Base-by-base conservation (phyloP, 805 yeast genomes). In the Gaillardinia entomophila region DNA sequence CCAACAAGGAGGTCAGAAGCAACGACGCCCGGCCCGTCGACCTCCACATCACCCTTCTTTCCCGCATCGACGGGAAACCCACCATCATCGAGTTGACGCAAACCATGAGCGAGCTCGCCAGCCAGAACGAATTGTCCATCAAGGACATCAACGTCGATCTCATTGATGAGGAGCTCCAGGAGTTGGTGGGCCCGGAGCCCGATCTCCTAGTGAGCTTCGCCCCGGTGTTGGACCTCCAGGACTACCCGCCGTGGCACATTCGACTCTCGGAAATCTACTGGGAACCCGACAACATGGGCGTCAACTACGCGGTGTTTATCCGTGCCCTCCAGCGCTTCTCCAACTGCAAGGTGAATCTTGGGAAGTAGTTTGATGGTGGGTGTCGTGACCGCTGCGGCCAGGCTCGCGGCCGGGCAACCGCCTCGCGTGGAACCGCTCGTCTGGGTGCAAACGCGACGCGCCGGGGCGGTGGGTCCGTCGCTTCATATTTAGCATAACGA, bases 171-270 rank as follows among this genome's bases (percentile, higher is more conserved):
- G 88, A 83, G 50, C 66, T 82, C 40, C 66, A 67, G 24, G 85
- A 78, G 45, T 65, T 87, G 33, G 92, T 88, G 12, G 92, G 96
- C 1, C 71, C 69, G n/a, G 98, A 92, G 54, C 97, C 98, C 0
- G 98, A 92, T 53, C 69, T 92, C 41, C 65, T 92, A 30, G 66
- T 92, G 19, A 62, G 84, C 33, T 92, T 90, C 55, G 87, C 87
- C 14, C 95, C 97, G n/a, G 68, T 71, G 10, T 66, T 92, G 41
- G 95, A 88, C 53, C 70, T 92, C 31, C 95, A 88, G 57, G 97
- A 95, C 12, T 92, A 80, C 56, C 97, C 97, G 14, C 98, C 98
- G 18, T 92, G 98, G 98, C 97, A 90, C 52, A 76, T 87, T 23
- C 74, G 98, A 41, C 71, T 94, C 33, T 75, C 88, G 5, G 98